Base-by-base conservation (phyloP, 2,329 filamentous ascomycete species). In the Phyllosticta capitalensis region DNA sequence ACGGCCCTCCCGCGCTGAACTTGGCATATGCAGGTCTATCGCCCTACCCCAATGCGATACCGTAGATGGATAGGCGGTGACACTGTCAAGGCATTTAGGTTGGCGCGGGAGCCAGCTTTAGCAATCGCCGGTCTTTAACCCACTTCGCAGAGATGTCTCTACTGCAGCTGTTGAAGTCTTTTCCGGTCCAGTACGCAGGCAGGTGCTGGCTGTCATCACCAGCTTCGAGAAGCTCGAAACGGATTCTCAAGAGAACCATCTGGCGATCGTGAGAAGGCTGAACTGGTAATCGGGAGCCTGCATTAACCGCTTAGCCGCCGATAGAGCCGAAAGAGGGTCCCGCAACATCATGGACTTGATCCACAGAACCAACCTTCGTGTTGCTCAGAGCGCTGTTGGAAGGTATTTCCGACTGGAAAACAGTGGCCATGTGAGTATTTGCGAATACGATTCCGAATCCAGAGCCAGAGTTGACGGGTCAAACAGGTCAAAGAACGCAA, bases 331-430 rank as follows among this genome's bases (percentile, higher is more conserved):
- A 58, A 38, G 49, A 19, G 48, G 7, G 10, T 24, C 55, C 38
- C 55, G 22, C 21, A 45, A 45, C 26, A 52, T 26, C 51, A 58
- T 58, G 56, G 48, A 33, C 14, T 72, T 69, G 64, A 58, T 71
- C 57, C 66, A 73, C 52, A 69, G 68, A 52, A 63, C 66, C 62
- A 74, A 75, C 59, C 53, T 64, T 24, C 66, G 64, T 52, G 63
- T 74, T 58, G 72, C 71, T 33, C 64, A 65, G 64, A 71, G 71
- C 55, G 51, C 67, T 14, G 67, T 73, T 62, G 72, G 72, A 62
- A 67, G 63, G 58, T 75, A 74, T 64, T 95, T 95, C 75, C 83
- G 84, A 65, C 83, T 95, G 49, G 89, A 95, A 63, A 88, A 88
- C 64, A 90, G 83, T 48, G 89, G 89, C 67, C 88, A 92, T 81